phyloP scores from a whole-genome alignment of 768 basidiomycete species.

The Kwoniella dendrophila region DNA sequence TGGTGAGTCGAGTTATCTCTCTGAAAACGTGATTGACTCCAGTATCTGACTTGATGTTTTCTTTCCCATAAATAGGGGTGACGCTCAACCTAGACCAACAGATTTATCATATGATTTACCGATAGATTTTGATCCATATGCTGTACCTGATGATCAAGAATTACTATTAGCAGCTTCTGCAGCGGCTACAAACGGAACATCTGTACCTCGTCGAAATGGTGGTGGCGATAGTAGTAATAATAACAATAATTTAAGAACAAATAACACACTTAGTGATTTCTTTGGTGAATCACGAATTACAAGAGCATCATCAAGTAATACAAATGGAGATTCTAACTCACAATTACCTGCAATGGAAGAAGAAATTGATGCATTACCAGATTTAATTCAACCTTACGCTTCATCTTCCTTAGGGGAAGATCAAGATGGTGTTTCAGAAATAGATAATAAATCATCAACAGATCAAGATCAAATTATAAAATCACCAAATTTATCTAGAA shows the following conservation, averaged over 20 bases:
- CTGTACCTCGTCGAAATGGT: too few species aligned
- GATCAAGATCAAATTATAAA: not conserved
- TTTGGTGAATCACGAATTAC: conserved; percentile 19
- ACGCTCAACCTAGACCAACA: conserved; percentile 43
- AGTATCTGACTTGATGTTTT: not conserved
- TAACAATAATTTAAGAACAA: too few species aligned
- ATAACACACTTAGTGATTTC: conserved; percentile 27
- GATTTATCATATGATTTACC: conserved; percentile 44
- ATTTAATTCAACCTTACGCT: not conserved
- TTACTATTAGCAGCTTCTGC: conserved; percentile 7
- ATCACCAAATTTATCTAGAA: conserved; percentile 7
- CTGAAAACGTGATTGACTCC: not conserved
- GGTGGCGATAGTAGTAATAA: too few species aligned
- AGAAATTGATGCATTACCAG: conserved; percentile 10
- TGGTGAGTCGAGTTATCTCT: conserved; percentile 28
- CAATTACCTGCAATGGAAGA: conserved; percentile 11
- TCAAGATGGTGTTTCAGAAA: conserved; percentile 8
- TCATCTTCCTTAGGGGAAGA: too few species aligned
- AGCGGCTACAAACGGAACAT: not conserved
- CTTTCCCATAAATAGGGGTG: conserved; percentile 28
- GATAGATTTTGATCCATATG: conserved; percentile 46
- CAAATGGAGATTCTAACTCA: not conserved
- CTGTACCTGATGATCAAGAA: conserved; percentile 26
- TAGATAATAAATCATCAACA: conserved; percentile 9
- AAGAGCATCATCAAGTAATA: not conserved